Percentiles rank a stretch among this genome's conserved stretches.
Evolutionary conservation across 352 stramenopile species (phyloP).

Genomic region (Phytophthora pistaciae): DNA sequence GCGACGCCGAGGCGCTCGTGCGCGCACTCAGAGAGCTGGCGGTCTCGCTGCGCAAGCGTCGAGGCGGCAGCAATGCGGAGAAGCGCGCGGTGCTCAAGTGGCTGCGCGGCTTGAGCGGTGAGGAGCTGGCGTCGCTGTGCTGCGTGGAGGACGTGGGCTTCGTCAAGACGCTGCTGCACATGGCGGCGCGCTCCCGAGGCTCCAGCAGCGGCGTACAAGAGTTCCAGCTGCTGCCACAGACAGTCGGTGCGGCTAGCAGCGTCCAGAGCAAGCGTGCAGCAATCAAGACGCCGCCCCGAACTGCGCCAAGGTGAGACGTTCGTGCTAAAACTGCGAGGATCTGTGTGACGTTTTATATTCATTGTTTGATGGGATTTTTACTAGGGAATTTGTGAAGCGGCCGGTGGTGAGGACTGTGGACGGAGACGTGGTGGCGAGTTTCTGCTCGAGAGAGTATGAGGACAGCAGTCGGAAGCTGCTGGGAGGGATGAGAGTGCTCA

Average conservation of each 20-base stretch:
- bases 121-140: slow-evolving; percentile 69
- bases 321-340: neutral
- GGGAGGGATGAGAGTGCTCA: slow-evolving; percentile 56
- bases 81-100: slow-evolving; percentile 60
- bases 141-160: slow-evolving; percentile 73
- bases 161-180: slow-evolving; percentile 83
- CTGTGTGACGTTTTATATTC: neutral
- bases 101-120: slow-evolving; percentile 46
- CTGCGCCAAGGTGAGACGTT: slow-evolving; percentile 26
- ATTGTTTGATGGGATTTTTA: slow-evolving; percentile 11
- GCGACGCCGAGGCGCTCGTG: slow-evolving; percentile 43
- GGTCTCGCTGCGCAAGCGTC: slow-evolving; percentile 42
- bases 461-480: slow-evolving; percentile 48
- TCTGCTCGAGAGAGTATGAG: slow-evolving; percentile 60
- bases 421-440: slow-evolving; percentile 61
- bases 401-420: slow-evolving; percentile 55
- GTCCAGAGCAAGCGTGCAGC: slow-evolving; percentile 18
- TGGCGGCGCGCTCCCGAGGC: slow-evolving; percentile 46
- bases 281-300: slow-evolving; percentile 16
- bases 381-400: slow-evolving; percentile 67
- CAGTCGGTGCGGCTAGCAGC: neutral
- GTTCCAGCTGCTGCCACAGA: slow-evolving; percentile 61
- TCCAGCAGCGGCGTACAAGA: slow-evolving; percentile 38
- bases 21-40: slow-evolving; percentile 72
- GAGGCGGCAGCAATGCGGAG: slow-evolving; percentile 23